Evolutionary conservation across 2,329 filamentous ascomycete species (phyloP).

Genomic region (Lachnellula suecica): DNA sequence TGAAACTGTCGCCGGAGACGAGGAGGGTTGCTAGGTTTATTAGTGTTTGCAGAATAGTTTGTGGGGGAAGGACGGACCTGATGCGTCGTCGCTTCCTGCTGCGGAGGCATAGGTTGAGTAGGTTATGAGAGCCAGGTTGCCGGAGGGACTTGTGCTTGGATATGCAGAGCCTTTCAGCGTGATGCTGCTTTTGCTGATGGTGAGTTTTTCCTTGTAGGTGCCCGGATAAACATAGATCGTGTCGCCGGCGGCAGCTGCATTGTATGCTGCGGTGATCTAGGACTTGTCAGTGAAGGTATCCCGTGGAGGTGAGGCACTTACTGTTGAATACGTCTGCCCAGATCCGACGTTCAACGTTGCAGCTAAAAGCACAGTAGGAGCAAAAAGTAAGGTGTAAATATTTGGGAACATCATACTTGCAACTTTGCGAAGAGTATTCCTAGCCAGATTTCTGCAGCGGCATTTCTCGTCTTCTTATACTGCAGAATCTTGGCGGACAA

Average conservation of each 20-base stretch:
- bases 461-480: background rate
- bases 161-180: slow-evolving; percentile 48
- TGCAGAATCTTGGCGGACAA: too few species aligned
- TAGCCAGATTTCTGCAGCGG: background rate
- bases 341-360: slow-evolving; percentile 17
- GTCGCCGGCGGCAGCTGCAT: slow-evolving; percentile 39
- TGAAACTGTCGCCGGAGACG: slow-evolving; percentile 42
- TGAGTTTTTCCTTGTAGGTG: slow-evolving; percentile 53
- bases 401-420: background rate
- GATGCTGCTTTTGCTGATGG: slow-evolving; percentile 42
- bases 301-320: background rate
- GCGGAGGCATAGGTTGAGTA: slow-evolving; percentile 37
- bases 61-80: slow-evolving; percentile 4
- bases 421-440: background rate
- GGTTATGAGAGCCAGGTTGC: slow-evolving; percentile 46
- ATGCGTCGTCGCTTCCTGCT: slow-evolving; percentile 41
- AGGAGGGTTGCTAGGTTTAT: slow-evolving; percentile 18
- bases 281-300: background rate
- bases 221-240: slow-evolving; percentile 55
- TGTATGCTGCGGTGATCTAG: slow-evolving; percentile 18
- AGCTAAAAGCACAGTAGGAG: background rate
- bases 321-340: slow-evolving; percentile 14
- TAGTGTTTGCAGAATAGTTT: background rate
- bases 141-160: slow-evolving; percentile 35
- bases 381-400: background rate